These are phyloP conservation scores for Cornus florida DNA, from an alignment of 148 eudicot species.

Conservation along the genomic window DNA sequence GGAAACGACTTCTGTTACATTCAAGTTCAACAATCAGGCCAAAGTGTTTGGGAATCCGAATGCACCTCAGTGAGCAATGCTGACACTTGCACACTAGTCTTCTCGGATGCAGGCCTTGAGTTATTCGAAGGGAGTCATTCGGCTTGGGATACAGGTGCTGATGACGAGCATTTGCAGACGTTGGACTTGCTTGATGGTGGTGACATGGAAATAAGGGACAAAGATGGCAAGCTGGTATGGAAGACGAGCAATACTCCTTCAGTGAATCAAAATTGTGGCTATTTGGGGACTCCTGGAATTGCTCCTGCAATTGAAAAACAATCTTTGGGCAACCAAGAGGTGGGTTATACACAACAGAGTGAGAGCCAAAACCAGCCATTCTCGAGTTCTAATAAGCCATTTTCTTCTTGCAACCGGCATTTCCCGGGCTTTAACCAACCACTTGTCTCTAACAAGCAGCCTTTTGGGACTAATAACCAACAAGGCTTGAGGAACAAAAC, in stretches of 20 bases:
- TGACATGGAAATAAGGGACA: not conserved
- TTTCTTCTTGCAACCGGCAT: no score
- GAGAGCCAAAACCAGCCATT: not conserved
- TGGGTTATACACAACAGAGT: no score
- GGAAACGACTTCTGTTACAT: not conserved
- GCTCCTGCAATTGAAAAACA: not conserved
- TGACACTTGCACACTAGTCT: not conserved
- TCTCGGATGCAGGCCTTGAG: not conserved
- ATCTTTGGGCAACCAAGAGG: not conserved
- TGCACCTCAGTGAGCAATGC: not conserved
- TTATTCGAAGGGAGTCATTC: not conserved
- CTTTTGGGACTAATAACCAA: no score
- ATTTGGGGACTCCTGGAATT: not conserved
- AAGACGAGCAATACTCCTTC: not conserved
- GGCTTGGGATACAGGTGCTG: not conserved
- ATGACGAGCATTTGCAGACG: not conserved
- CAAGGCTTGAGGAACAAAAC: no score
- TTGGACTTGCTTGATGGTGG: constrained; percentile 1
- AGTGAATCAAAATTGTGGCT: not conserved
- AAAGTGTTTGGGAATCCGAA: not conserved
- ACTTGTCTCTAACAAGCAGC: no score
- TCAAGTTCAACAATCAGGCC: not conserved
- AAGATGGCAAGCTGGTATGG: not conserved
- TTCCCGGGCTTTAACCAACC: no score
- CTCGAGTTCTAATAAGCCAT: not conserved